phyloP scores from a whole-genome alignment of 768 basidiomycete species.

The Kwoniella bestiolae region DNA sequence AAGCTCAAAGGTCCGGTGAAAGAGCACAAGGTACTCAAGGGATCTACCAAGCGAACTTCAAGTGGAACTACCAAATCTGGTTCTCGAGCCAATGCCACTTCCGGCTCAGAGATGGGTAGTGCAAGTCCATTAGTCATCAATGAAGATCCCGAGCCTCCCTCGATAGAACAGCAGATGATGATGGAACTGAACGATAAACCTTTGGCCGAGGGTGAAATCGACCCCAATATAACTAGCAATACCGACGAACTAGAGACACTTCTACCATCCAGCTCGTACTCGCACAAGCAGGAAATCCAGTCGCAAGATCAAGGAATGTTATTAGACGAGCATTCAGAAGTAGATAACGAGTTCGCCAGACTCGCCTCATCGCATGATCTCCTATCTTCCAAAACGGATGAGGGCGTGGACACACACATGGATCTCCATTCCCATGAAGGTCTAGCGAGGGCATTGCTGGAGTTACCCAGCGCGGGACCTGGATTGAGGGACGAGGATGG shows the following conservation, averaged over 20 bases:
- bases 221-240: no score
- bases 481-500: slow-evolving; percentile 27
- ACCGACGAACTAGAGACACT: no score
- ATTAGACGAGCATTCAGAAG: slow-evolving; percentile 4
- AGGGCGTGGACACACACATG: neutral
- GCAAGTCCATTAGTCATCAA: neutral
- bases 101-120: neutral
- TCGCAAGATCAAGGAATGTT: neutral
- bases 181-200: neutral
- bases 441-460: slow-evolving; percentile 25
- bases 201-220: neutral
- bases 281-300: neutral
- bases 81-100: neutral
- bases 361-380: slow-evolving; percentile 11
- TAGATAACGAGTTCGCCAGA: slow-evolving; percentile 6
- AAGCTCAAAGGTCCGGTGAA: slow-evolving; percentile 48
- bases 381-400: neutral
- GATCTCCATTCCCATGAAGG: slow-evolving; percentile 24
- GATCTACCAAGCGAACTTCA: slow-evolving; percentile 13
- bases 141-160: neutral
- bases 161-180: neutral
- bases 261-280: neutral
- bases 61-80: slow-evolving; percentile 19
- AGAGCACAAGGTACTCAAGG: slow-evolving; percentile 17
- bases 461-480: slow-evolving; percentile 19